Base-by-base conservation (phyloP, 768 basidiomycete species). In the Hypsizygus marmoreus region DNA sequence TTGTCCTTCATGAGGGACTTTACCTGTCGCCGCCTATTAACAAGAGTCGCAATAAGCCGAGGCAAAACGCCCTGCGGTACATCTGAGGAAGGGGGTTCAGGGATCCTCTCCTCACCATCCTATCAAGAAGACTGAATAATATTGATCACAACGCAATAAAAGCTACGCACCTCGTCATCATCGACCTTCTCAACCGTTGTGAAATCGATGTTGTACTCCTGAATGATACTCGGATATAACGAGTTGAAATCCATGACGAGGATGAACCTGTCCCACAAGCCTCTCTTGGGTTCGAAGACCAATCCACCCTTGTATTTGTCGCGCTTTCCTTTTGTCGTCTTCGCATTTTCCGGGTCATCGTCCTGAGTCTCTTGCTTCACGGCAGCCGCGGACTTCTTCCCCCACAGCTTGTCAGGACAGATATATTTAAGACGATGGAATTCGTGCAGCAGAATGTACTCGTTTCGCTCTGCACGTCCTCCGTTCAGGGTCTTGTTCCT, bases 201-300 rank as follows among this genome's bases (percentile, higher is more conserved):
- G 59, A 98, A 98, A 68, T 98, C 97, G 55, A 99, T 98, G 64
- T 99, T 98, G 63, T 91, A 99, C 73, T 99, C 97, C 61, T 98
- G 97, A 37, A 99, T 99, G 73, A 99, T 99, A 64, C 91, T 94
- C 5, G 97, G 97, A 63, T 99, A 99, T 45, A 99, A 76, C 50
- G 94, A 97, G 68, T 99, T 99, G 84, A 98, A 99, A 66, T 99
- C 97, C 97, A 99, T 99, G 67, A 99, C 97, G 13, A 99, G 78
- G 66, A 98, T 89, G 62, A 77, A 97, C 57, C 86, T 95, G 72
- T 98, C 97, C 91, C 92, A 98, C 30, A 99, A 72, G 9, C 95
- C 92, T 43, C 91, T 77, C 70, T 97, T 95, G 2, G 97, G 97
- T 47, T 97, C 91, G 53, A 99, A 94, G 14, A 99, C 97, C 41